A percentile compares a stretch with the other conserved stretches of the same genome.
phyloP scores from a whole-genome alignment of 768 basidiomycete genomes.

The Rhodotorula babjevae region DNA sequence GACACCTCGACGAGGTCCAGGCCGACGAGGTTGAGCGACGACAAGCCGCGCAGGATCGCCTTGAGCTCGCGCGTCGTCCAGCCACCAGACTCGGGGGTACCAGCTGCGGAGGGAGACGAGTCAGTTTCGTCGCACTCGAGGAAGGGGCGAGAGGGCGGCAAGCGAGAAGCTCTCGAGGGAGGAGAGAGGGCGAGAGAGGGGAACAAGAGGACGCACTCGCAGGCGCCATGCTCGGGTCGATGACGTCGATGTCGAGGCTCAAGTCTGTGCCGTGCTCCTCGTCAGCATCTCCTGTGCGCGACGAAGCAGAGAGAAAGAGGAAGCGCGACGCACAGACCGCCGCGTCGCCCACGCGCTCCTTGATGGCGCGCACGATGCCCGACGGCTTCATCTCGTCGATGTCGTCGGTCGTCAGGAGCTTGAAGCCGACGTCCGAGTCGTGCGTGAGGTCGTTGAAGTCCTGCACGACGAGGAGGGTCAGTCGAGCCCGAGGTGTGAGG shows the following conservation, averaged over 20 bases:
- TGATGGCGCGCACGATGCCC: constrained; percentile 67
- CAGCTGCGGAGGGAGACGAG: constrained; percentile 53
- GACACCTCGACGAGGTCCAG: constrained; percentile 70
- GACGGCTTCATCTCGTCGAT: constrained; percentile 47
- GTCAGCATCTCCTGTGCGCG: no score
- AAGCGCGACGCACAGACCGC: constrained; percentile 63
- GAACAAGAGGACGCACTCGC: constrained; percentile 46
- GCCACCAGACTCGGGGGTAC: constrained; percentile 77
- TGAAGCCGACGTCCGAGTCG: constrained; percentile 31
- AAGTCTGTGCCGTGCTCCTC: neutral
- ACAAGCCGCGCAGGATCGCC: constrained; percentile 70
- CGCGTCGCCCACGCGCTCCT: constrained; percentile 63
- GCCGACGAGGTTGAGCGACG: constrained; percentile 72
- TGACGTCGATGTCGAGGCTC: constrained; percentile 75
- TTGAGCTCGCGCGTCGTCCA: constrained; percentile 80
- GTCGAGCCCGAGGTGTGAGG: neutral
- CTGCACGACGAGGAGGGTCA: constrained; percentile 48
- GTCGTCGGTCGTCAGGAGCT: constrained; percentile 27
- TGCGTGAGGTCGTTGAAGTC: constrained; percentile 47
- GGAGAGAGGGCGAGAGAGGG: no score
- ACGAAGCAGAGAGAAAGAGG: neutral
- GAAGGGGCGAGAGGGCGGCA: neutral
- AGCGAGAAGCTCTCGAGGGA: neutral
- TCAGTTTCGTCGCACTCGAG: neutral
- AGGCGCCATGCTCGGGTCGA: constrained; percentile 75